These are phyloP conservation scores for Aureobasidium sp. DNA, from an alignment of 2,329 filamentous ascomycete species.

Conservation along the genomic window DNA sequence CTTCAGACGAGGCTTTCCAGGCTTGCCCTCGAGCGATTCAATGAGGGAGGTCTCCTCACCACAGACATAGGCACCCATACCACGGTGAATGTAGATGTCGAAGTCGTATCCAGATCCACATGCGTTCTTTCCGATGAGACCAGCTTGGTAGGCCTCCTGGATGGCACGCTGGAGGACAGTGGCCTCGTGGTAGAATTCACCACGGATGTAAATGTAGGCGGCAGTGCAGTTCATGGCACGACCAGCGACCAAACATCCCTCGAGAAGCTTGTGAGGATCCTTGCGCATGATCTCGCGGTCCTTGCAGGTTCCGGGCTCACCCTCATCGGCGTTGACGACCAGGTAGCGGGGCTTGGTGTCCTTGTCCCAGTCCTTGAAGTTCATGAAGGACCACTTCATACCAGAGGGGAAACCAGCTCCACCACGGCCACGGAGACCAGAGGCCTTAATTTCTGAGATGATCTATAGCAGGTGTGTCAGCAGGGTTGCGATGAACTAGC, in stretches of 20 bases:
- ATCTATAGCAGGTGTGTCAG: conserved; percentile 49
- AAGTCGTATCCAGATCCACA: conserved; percentile 97
- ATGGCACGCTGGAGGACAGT: conserved; percentile 90
- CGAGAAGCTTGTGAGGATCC: conserved; percentile 97
- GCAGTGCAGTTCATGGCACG: conserved; percentile 98
- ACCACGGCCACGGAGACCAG: conserved; percentile 88
- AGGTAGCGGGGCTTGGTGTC: conserved; percentile 92
- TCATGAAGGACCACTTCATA: conserved; percentile 99
- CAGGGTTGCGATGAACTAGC: not conserved
- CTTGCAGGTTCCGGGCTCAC: conserved; percentile 98
- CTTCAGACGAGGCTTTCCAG: conserved; percentile 97
- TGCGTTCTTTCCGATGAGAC: conserved; percentile 95
- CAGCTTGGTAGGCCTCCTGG: conserved; percentile 92
- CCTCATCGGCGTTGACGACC: conserved; percentile 97
- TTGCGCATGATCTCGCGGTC: conserved; percentile 99
- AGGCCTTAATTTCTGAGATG: conserved; percentile 94
- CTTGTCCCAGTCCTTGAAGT: conserved; percentile 99
- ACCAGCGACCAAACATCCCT: conserved; percentile 92
- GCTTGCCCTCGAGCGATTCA: conserved; percentile 96
- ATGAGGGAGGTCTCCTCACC: conserved; percentile 98
- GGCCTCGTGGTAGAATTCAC: conserved; percentile 95
- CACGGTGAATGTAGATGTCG: conserved; percentile 92
- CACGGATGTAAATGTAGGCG: conserved; percentile 98
- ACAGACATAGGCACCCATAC: conserved; percentile 95
- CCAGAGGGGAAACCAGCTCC: conserved; percentile 97